A percentile compares a stretch with the other conserved stretches of the same genome.
These are phyloP conservation scores for Thermomucor indicae-seudaticae DNA, from an alignment of 371 early-diverging fungal species.

Conservation along the genomic window DNA sequence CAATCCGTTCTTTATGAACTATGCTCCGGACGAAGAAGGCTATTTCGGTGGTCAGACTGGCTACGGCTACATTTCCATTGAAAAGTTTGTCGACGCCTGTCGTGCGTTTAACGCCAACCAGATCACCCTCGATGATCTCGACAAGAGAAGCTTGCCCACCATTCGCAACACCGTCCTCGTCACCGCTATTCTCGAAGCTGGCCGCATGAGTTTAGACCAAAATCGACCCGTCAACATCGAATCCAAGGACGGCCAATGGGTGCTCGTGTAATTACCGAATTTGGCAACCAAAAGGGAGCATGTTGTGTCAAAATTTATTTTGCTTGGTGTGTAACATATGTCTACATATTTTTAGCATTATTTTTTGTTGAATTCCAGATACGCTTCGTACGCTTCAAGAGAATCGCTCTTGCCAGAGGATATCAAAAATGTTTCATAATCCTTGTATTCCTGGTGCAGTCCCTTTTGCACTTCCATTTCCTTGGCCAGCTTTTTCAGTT, in stretches of 20 bases:
- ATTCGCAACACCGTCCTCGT: conserved; percentile 35
- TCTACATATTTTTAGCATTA: no score
- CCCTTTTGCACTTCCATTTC: conserved; percentile 82
- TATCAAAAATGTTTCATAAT: conserved; percentile 10
- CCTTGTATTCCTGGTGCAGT: conserved; percentile 80
- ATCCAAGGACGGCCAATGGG: conserved; percentile 7
- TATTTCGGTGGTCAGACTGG: conserved; percentile 40
- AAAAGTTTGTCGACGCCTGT: conserved; percentile 35
- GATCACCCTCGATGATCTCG: conserved; percentile 17
- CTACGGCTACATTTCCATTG: conserved; percentile 43
- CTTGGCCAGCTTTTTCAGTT: conserved; percentile 85
- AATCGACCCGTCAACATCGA: conserved; percentile 22
- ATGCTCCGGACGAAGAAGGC: conserved; percentile 43
- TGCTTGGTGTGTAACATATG: no score
- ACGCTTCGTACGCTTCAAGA: conserved; percentile 4
- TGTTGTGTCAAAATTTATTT: no score
- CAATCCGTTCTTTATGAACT: conserved; percentile 49
- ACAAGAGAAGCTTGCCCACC: conserved; percentile 29
- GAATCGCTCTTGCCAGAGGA: not conserved
- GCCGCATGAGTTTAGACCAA: conserved; percentile 31
- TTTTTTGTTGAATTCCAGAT: conserved; percentile 2
- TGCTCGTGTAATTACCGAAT: conserved; percentile 18
- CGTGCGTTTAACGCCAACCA: conserved; percentile 20
- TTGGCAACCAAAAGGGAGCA: no score
- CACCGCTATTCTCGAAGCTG: conserved; percentile 50